Base-by-base conservation (phyloP, 768 basidiomycete species). In the Coprinellus micaceus region DNA sequence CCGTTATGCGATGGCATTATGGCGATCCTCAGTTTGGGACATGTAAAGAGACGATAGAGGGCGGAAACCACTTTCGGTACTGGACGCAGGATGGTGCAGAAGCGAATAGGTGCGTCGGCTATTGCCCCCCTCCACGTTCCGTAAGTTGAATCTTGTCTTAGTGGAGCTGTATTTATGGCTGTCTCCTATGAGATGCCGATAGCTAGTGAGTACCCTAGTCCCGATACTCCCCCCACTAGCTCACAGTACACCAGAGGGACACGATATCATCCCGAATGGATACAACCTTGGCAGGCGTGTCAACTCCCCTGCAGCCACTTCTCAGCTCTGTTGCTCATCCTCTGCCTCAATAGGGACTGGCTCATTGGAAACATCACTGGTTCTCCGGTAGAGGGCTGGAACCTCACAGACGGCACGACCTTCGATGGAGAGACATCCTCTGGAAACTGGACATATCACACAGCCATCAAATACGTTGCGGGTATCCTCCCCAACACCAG, bases 11-110 rank as follows among this genome's bases (percentile, higher is more conserved):
- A 33, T 94, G 83, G 81, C 82, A 94, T 66, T 98, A 91, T 67
- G 84, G 83, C 7, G 84, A 96, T 62, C 81, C 85, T 0, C 74
- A 83, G 51, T 69, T 94, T n/a, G 94, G 94, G 0, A 82, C 93
- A 1, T 96, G 94, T 70, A 73, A 81, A 61, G 94, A 97, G 70
- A 89, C 91, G 2, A 79, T 95, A 40, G 66, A 89, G 61, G 94
- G 94, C 1, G 94, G 94, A 5, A 81, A 89, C 64, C 94, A 97
- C 66, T 83, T 94, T 66, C 82, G 94, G 39, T 95, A 94, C 68
- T 95, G 92, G 93, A 69, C 77, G 4, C 94, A 95, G 72, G 79
- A 90, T 57, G 92, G 91, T 0, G 58, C 72, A 12, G 26, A 68
- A 2, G 85, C 75, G 5, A 76, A 91, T 63, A 88, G 79, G 85